phyloP scores from a whole-genome alignment of 2,329 filamentous ascomycete genomes.

The Tolypocladium inflatum region DNA sequence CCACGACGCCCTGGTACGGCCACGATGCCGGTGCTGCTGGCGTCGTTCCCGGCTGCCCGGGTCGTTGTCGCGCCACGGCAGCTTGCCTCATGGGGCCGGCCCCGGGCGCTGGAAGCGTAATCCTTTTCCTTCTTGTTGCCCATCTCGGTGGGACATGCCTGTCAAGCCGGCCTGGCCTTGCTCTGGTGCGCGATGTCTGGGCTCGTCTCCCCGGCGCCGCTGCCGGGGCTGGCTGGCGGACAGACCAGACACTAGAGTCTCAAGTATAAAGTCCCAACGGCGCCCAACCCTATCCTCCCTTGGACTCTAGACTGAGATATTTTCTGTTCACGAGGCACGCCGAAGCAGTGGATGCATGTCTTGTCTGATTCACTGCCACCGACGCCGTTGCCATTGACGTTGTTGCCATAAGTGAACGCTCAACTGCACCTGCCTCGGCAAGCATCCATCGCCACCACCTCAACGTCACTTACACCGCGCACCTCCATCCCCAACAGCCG shows the following conservation, averaged over 20 bases:
- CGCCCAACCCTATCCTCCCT: slow-evolving; percentile 1
- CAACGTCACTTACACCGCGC: not conserved
- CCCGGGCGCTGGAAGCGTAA: not conserved
- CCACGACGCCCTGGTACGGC: not conserved
- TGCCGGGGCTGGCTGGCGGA: not conserved
- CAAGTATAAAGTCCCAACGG: slow-evolving; percentile 7
- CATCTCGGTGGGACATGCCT: not conserved
- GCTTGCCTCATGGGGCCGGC: not conserved
- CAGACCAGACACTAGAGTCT: not conserved
- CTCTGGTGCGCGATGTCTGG: not conserved
- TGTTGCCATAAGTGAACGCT: not conserved
- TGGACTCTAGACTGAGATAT: not conserved
- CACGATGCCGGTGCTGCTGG: not conserved
- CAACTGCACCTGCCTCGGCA: not conserved
- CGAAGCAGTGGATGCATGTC: slow-evolving; percentile 4
- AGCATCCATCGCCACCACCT: not conserved
- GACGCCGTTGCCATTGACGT: not conserved
- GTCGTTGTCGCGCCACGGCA: not conserved
- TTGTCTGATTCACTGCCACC: slow-evolving; percentile 1
- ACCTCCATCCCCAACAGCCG: not conserved
- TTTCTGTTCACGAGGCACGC: not conserved
- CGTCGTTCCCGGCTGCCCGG: not conserved
- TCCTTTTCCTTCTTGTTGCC: not conserved
- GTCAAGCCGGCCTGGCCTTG: not conserved
- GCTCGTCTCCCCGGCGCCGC: not conserved